A percentile compares a stretch with the other conserved stretches of the same genome.
Conservation (phyloP, 228 moss, liverwort and hornwort species). For the Sphagnum magellanicum region DNA sequence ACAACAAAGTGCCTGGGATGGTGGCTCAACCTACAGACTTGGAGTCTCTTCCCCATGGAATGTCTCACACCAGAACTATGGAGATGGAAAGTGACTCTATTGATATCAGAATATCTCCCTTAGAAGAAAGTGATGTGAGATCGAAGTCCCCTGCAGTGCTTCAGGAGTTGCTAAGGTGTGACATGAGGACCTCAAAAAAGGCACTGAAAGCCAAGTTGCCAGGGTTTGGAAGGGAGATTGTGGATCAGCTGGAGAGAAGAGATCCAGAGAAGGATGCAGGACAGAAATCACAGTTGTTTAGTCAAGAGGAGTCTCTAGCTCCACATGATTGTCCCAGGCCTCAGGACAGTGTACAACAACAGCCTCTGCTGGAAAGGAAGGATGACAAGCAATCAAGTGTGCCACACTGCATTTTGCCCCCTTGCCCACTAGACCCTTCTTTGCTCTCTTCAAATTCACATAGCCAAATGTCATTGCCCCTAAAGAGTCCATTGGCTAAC, state of each 20-base stretch:
- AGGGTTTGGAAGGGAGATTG: too few relatives aligned
- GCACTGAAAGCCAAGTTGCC: neutral
- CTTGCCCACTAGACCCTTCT: too few relatives aligned
- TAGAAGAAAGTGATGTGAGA: conserved; percentile 10
- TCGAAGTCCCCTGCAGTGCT: too few relatives aligned
- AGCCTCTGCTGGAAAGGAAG: conserved; percentile 12
- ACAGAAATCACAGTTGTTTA: conserved; percentile 15
- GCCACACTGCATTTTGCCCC: neutral
- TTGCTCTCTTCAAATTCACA: too few relatives aligned
- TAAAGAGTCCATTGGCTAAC: conserved; percentile 1
- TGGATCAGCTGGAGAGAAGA: conserved; percentile 6
- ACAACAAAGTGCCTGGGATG: too few relatives aligned
- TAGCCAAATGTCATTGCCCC: neutral
- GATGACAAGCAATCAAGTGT: conserved; percentile 13
- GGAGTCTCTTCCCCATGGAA: too few relatives aligned
- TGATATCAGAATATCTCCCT: neutral
- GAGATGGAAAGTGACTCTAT: too few relatives aligned
- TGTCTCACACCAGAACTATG: too few relatives aligned
- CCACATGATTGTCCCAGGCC: conserved; percentile 20
- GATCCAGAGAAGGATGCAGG: neutral
- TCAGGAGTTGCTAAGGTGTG: too few relatives aligned
- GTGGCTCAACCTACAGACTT: too few relatives aligned
- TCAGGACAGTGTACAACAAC: neutral
- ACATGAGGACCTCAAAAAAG: neutral
- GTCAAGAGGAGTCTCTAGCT: conserved; percentile 17